Evolutionary conservation across 257 asterid species (phyloP).

Genomic region (Lycium ferocissimum): DNA sequence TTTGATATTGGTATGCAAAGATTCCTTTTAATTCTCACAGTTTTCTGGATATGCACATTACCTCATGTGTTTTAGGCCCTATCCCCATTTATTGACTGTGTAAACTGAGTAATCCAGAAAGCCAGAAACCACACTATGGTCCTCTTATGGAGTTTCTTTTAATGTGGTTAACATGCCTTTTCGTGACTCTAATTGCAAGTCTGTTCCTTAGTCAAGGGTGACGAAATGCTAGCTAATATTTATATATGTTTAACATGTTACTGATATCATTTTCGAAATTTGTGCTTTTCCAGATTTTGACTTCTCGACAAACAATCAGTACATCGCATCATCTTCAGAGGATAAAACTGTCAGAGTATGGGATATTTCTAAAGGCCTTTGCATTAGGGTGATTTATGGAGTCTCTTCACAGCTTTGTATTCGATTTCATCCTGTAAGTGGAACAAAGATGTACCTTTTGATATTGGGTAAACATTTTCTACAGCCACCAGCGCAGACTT

Average conservation of each 20-base stretch:
- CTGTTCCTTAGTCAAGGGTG: constrained; percentile 9
- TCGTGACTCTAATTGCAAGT: background rate
- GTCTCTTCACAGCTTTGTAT: constrained; percentile 85
- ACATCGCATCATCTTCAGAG: constrained; percentile 87
- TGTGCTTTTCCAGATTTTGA: constrained; percentile 79
- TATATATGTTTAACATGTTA: background rate
- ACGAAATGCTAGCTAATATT: background rate
- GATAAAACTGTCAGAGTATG: constrained; percentile 97
- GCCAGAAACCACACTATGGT: background rate
- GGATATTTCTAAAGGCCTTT: constrained; percentile 90
- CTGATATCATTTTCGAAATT: constrained; percentile 34
- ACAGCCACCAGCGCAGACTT: constrained; percentile 1
- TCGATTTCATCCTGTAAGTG: constrained; percentile 97
- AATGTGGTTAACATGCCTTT: background rate
- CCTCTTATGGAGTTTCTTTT: constrained; percentile 8
- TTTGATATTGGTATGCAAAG: background rate
- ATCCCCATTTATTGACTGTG: constrained; percentile 4
- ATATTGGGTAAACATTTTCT: constrained; percentile 18
- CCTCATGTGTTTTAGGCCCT: background rate
- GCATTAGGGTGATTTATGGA: constrained; percentile 97
- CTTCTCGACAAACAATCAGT: constrained; percentile 94
- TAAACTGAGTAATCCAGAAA: constrained; percentile 17
- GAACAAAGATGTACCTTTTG: constrained; percentile 19
- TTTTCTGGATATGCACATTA: constrained; percentile 17
- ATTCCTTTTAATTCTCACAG: background rate